Evolutionary conservation across 257 asterid genomes (phyloP), one percentile per base, ranked within the genome.

Genomic region (Coffea canephora): DNA sequence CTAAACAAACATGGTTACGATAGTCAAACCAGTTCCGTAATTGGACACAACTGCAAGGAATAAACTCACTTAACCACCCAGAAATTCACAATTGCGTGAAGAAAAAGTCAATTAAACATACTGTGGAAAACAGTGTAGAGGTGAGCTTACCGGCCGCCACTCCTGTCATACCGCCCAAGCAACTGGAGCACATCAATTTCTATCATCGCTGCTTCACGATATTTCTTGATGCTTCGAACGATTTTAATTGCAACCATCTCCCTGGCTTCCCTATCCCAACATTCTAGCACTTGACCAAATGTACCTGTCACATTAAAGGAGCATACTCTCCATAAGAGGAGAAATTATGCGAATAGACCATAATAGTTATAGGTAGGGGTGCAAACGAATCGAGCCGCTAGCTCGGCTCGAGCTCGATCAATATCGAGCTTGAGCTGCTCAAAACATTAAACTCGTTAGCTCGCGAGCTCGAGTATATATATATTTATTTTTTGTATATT

Each of bases 1-100:
- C 91, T 86, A 88, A 88, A 83, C 88, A 88, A 82, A 88, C 74
- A 88, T 88, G 91, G 86, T 88, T 86, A 80, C 88, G 91, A 84
- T 86, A 88, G 85, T 88, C 91, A 88, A 88, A 88, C 91, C 91
- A 88, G 89, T 88, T 86, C 88, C 86, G 86, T 86, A 88, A 86
- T 82, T 88, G 88, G 62, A 88, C 91, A 88, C 91, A 88, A 86
- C 91, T 88, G 91, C 89, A 88, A 84, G 80, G 89, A 84, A 84
- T 82, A 82, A 85, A 83, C 82, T 84, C 81, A 76, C 85, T 81
- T 87, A 84, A 86, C 86, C 85, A 78, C 59, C 82, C 80, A 73
- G 77, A 54, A 67, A 75, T 64, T 80, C 73, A 71, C 77, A 69
- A 61, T 77, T 76, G 61, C 75, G 50, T 70, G 80, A 77, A 77